Evolutionary conservation across 192 early-diverging fungal species (phyloP).

Genomic region (Coemansia sp.): DNA sequence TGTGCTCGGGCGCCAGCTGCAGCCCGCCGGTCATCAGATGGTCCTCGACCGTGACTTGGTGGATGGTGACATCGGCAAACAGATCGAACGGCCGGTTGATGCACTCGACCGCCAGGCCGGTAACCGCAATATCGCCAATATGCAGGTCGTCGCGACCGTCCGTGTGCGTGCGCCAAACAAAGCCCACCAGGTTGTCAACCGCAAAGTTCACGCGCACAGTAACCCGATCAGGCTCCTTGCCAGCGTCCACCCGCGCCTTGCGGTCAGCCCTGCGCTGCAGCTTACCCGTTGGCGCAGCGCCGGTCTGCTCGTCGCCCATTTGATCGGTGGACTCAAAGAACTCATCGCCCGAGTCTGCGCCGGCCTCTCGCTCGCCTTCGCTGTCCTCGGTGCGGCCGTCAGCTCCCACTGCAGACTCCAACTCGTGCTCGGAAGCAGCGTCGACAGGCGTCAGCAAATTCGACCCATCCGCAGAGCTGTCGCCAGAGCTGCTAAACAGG

Average conservation of each 20-base stretch:
- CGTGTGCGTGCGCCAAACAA: slow-evolving; percentile 46
- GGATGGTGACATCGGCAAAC: slow-evolving; percentile 68
- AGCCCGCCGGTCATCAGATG: slow-evolving; percentile 12
- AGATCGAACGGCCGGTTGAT: slow-evolving; percentile 61
- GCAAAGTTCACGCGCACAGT: slow-evolving; percentile 45
- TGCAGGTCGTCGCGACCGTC: slow-evolving; percentile 44
- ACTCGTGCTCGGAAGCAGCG: not conserved
- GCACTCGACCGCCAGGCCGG: slow-evolving; percentile 67
- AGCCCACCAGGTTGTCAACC: slow-evolving; percentile 48
- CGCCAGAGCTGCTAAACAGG: slow-evolving; percentile 9
- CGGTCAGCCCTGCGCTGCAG: slow-evolving; percentile 28
- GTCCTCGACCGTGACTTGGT: slow-evolving; percentile 78
- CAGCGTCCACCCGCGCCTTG: slow-evolving; percentile 13
- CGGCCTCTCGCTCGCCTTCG: slow-evolving; percentile 1
- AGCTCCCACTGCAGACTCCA: not conserved
- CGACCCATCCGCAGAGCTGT: not conserved
- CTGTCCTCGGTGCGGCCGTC: not conserved
- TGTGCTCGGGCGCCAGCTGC: slow-evolving; percentile 1
- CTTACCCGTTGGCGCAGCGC: slow-evolving; percentile 2
- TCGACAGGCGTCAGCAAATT: slow-evolving; percentile 1
- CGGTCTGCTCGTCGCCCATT: slow-evolving; percentile 8
- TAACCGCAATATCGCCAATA: slow-evolving; percentile 55
- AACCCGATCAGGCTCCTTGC: slow-evolving; percentile 45
- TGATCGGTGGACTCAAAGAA: slow-evolving; percentile 43
- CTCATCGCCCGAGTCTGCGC: slow-evolving; percentile 35